Percentiles rank a stretch among this genome's conserved stretches.
Evolutionary conservation across 371 early-diverging fungal species (phyloP).

Genomic region (Choanephora cucurbitarum): DNA sequence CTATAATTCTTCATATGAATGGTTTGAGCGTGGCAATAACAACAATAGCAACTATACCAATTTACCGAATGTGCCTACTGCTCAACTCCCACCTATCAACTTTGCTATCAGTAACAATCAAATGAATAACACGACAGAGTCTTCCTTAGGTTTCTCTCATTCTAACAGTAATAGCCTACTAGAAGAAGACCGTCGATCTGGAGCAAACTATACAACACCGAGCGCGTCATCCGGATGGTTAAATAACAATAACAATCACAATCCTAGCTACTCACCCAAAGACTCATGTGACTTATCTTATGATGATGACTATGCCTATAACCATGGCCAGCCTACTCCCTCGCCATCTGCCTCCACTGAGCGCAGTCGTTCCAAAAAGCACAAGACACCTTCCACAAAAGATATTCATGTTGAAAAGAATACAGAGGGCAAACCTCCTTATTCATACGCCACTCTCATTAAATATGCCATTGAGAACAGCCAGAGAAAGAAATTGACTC

Average conservation of each 20-base stretch:
- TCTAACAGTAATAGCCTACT: constrained; percentile 7
- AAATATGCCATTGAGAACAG: constrained; percentile 82
- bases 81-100: constrained; percentile 18
- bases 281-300: constrained; percentile 28
- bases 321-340: constrained; percentile 28
- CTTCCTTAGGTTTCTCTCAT: background rate
- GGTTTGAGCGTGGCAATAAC: constrained; percentile 17
- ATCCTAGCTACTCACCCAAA: constrained; percentile 19
- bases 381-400: constrained; percentile 22
- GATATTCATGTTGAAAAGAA: constrained; percentile 31
- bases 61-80: constrained; percentile 5
- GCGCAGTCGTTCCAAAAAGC: constrained; percentile 24
- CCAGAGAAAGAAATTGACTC: constrained; percentile 70
- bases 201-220: constrained; percentile 6
- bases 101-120: constrained; percentile 1
- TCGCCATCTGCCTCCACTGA: constrained; percentile 31
- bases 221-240: constrained; percentile 14
- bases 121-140: background rate
- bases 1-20: constrained; percentile 15
- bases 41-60: constrained; percentile 8
- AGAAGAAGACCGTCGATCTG: constrained; percentile 2
- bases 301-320: constrained; percentile 16
- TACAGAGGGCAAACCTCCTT: constrained; percentile 70
- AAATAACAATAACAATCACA: background rate
- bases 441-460: constrained; percentile 89